These are phyloP conservation scores for Nicotiana knightiana DNA, from an alignment of 257 asterid genomes.

Conservation along the genomic window DNA sequence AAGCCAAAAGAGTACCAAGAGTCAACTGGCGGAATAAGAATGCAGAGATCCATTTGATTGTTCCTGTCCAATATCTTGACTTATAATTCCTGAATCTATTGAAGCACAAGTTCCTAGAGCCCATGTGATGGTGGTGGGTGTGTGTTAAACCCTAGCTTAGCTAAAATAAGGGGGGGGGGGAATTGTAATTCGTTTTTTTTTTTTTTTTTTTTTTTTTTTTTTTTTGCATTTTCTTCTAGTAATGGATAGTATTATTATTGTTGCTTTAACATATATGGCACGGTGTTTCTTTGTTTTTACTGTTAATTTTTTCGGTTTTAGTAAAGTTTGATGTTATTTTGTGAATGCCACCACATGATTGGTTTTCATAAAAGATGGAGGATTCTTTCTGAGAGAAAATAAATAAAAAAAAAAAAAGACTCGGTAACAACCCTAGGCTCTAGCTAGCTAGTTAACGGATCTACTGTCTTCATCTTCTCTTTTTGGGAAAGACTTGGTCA, in stretches of 20 bases:
- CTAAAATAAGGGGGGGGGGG: background rate
- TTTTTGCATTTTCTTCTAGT: background rate
- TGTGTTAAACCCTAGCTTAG: background rate
- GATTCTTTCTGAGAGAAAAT: background rate
- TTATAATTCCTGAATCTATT: background rate
- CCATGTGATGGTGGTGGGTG: slow-evolving; percentile 7
- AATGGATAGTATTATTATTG: background rate
- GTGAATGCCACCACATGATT: background rate
- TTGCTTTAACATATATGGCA: background rate
- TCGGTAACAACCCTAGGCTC: background rate
- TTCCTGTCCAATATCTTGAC: background rate
- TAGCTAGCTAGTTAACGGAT: background rate
- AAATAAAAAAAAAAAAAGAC: background rate
- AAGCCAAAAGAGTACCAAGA: background rate
- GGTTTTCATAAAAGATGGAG: background rate
- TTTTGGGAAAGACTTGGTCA: background rate
- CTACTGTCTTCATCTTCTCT: background rate
- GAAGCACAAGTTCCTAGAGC: slow-evolving; percentile 7
- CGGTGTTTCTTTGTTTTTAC: background rate
- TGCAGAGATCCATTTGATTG: background rate
- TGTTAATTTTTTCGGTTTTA: background rate
- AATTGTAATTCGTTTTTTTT: background rate
- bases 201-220: background rate
- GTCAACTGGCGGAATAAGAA: background rate
- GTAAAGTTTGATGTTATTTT: background rate